Percentiles rank a stretch among this genome's conserved stretches.
These are phyloP conservation scores for Pluteus cervinus DNA, from an alignment of 768 basidiomycete species.

Conservation along the genomic window DNA sequence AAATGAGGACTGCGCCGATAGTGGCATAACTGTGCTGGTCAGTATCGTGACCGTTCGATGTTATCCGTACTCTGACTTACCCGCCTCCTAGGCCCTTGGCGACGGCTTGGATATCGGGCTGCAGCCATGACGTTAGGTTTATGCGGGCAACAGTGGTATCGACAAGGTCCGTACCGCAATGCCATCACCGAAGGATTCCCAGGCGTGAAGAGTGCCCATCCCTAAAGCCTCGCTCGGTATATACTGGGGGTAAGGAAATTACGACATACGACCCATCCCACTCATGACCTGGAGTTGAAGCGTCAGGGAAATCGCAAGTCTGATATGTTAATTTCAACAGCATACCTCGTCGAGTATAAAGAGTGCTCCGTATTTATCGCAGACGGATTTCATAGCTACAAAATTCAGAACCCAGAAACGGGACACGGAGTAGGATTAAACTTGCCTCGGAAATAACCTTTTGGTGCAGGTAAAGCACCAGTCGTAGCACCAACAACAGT, in stretches of 20 bases:
- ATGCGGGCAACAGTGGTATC: neutral
- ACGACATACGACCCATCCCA: conserved; percentile 76
- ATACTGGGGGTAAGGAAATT: neutral
- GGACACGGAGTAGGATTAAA: neutral
- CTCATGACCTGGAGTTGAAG: conserved; percentile 57
- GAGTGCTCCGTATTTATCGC: conserved; percentile 68
- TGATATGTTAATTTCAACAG: conserved; percentile 5
- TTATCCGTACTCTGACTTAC: conserved; percentile 29
- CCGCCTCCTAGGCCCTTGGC: conserved; percentile 91
- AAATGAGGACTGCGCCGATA: conserved; percentile 79
- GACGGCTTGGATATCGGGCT: conserved; percentile 84
- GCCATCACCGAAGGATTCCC: conserved; percentile 80
- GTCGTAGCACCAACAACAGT: conserved; percentile 86
- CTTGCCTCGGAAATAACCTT: conserved; percentile 69
- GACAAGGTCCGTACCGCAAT: conserved; percentile 37
- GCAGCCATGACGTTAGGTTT: conserved; percentile 3
- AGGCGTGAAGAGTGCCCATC: conserved; percentile 83
- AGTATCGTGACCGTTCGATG: neutral
- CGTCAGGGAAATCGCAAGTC: conserved; percentile 1
- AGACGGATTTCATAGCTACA: conserved; percentile 75
- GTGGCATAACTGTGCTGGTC: conserved; percentile 50
- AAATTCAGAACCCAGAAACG: neutral
- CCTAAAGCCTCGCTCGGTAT: conserved; percentile 34
- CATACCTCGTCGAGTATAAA: conserved; percentile 81
- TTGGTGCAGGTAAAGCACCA: conserved; percentile 70